Conservation (phyloP, 805 yeast genomes). For the Yamadazyma paraphyllophila region DNA sequence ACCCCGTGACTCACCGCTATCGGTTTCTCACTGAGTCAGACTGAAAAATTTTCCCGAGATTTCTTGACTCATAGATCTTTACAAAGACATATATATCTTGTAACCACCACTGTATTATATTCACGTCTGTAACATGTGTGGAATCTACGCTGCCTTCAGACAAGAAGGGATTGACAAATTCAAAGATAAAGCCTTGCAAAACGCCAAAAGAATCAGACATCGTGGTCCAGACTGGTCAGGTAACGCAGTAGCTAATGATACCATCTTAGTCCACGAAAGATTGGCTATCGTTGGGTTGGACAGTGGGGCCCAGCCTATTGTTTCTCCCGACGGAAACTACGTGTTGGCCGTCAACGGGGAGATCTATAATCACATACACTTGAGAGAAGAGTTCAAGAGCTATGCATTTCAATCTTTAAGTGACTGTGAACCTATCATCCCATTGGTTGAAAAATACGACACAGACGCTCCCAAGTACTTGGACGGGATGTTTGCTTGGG, state of each 20-base stretch:
- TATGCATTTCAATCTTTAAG: constrained; percentile 82
- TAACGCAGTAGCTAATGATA: constrained; percentile 70
- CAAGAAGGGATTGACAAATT: constrained; percentile 77
- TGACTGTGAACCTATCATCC: constrained; percentile 98
- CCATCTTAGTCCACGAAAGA: constrained; percentile 92
- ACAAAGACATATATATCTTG: not conserved
- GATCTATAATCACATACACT: constrained; percentile 91
- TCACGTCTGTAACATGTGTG: constrained; percentile 97
- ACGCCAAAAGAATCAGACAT: constrained; percentile 92
- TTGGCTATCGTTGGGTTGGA: constrained; percentile 96
- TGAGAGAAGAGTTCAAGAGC: constrained; percentile 71
- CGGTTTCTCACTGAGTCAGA: not conserved
- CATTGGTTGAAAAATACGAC: constrained; percentile 82
- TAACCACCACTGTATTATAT: too few relatives aligned
- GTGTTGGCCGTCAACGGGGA: constrained; percentile 93
- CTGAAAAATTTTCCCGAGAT: constrained; percentile 5
- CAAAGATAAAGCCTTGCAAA: constrained; percentile 84
- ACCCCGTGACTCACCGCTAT: too few relatives aligned
- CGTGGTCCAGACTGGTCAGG: constrained; percentile 99
- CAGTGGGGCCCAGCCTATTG: constrained; percentile 97
- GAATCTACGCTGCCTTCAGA: constrained; percentile 90
- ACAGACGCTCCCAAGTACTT: constrained; percentile 86
- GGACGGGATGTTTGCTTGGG: constrained; percentile 99
- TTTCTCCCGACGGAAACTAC: constrained; percentile 70
- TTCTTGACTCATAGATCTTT: constrained; percentile 2